phyloP scores from a whole-genome alignment of 78 protist species.

The Tieghemostelium lacteum region DNA sequence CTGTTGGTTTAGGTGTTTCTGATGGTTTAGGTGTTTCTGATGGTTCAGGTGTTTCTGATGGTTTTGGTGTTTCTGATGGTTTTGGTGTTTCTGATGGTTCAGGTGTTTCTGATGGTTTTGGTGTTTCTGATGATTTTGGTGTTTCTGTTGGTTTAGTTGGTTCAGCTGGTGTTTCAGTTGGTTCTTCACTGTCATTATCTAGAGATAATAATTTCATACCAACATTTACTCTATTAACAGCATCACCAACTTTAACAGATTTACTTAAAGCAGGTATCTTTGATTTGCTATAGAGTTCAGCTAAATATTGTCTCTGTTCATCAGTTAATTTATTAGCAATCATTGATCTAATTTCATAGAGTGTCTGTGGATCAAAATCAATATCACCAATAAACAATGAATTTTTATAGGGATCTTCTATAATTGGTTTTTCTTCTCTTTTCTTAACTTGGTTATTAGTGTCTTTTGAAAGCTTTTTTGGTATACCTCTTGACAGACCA shows the following conservation, averaged over 20 bases:
- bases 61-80: slow-evolving; percentile 10
- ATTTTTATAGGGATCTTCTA: background rate
- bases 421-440: background rate
- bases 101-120: slow-evolving; percentile 27
- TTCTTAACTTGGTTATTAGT: too few relatives aligned
- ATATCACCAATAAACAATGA: background rate
- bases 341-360: too few relatives aligned
- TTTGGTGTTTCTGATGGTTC: background rate
- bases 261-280: background rate
- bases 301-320: background rate
- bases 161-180: slow-evolving; percentile 32
- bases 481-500: too few relatives aligned
- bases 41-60: slow-evolving; percentile 5
- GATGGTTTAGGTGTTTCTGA: background rate
- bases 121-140: slow-evolving; percentile 5
- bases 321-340: background rate
- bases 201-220: background rate
- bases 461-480: too few relatives aligned
- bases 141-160: slow-evolving; percentile 5
- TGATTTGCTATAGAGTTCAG: background rate
- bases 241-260: background rate
- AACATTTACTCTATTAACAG: background rate
- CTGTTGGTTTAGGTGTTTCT: slow-evolving; percentile 17
- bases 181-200: background rate
- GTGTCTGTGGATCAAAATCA: background rate